Conservation (phyloP, 78 protist species). For the Cavenderia fasciculata region DNA sequence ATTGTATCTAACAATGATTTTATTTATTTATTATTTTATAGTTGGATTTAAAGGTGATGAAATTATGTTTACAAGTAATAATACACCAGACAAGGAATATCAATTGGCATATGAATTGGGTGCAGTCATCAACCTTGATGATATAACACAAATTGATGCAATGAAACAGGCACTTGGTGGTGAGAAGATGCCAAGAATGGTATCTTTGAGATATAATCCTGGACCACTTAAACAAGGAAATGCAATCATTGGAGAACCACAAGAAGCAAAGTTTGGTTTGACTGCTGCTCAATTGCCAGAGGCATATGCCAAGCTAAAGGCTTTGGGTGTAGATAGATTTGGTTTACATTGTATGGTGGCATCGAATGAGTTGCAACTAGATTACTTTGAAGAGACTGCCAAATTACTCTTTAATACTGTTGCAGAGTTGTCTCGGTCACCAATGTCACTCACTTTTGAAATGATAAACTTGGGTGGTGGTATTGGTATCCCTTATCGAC, state of each 20-base stretch:
- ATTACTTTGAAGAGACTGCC: conserved; percentile 69
- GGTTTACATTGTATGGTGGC: conserved; percentile 78
- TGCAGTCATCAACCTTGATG: conserved; percentile 65
- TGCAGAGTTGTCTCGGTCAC: neutral
- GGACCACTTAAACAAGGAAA: conserved; percentile 65
- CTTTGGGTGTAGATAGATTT: conserved; percentile 31
- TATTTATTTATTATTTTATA: neutral
- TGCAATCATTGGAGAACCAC: conserved; percentile 69
- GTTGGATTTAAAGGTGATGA: conserved; percentile 59
- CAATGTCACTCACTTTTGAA: conserved; percentile 33
- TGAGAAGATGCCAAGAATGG: conserved; percentile 21
- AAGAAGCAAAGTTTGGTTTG: conserved; percentile 72
- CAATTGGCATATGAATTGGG: conserved; percentile 59
- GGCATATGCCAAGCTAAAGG: conserved; percentile 16
- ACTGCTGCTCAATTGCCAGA: conserved; percentile 2
- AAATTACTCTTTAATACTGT: conserved; percentile 17
- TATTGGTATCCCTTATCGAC: conserved; percentile 69
- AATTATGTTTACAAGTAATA: conserved; percentile 67
- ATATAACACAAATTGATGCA: conserved; percentile 52
- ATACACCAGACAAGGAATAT: conserved; percentile 60
- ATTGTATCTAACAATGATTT: too few relatives aligned
- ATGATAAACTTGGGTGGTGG: conserved; percentile 72
- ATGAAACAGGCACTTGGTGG: conserved; percentile 12
- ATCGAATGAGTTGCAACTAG: conserved; percentile 43
- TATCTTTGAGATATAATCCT: conserved; percentile 53